A percentile compares a stretch with the other conserved stretches of the same genome.
These are phyloP conservation scores for Penicillium waksmanii DNA, from an alignment of 495 filamentous ascomycete species.

Conservation along the genomic window DNA sequence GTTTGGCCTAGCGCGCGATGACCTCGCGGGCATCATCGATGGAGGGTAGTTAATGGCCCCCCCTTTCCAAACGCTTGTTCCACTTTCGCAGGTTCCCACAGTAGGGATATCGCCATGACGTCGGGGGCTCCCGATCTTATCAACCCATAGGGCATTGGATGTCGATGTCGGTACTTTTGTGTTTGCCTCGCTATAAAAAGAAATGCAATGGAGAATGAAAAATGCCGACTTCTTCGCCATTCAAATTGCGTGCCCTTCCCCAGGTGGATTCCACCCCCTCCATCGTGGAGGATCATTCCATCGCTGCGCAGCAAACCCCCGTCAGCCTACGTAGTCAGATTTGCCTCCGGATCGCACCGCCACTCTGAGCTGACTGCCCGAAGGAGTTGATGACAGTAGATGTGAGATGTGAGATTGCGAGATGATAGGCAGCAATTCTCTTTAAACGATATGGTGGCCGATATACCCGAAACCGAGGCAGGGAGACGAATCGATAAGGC, in stretches of 20 bases:
- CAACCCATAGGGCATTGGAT: not conserved
- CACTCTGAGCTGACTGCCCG: slow-evolving; percentile 1
- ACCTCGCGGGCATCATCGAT: not conserved
- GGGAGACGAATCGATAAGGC: not conserved
- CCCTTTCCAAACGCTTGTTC: not conserved
- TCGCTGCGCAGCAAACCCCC: not conserved
- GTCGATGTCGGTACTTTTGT: not conserved
- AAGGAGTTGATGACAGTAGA: not conserved
- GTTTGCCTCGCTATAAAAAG: slow-evolving; percentile 11
- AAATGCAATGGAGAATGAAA: not conserved
- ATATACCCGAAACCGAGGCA: slow-evolving; percentile 1
- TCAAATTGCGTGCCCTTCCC: not conserved
- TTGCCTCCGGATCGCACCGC: slow-evolving; percentile 3
- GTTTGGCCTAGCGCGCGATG: slow-evolving; percentile 2
- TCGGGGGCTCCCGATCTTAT: slow-evolving; percentile 19
- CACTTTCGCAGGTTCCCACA: not conserved
- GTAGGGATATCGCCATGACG: slow-evolving; percentile 20
- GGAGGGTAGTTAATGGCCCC: not conserved
- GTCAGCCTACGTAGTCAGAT: slow-evolving; percentile 3
- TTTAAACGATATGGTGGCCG: not conserved
- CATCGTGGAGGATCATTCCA: not conserved
- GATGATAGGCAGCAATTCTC: not conserved
- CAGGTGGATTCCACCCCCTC: not conserved
- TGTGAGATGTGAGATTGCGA: not conserved
- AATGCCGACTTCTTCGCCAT: not conserved